Evolutionary conservation across 495 filamentous ascomycete species (phyloP), one percentile per base, ranked within the genome.

Genomic region (Hyaloscypha finlandica): DNA sequence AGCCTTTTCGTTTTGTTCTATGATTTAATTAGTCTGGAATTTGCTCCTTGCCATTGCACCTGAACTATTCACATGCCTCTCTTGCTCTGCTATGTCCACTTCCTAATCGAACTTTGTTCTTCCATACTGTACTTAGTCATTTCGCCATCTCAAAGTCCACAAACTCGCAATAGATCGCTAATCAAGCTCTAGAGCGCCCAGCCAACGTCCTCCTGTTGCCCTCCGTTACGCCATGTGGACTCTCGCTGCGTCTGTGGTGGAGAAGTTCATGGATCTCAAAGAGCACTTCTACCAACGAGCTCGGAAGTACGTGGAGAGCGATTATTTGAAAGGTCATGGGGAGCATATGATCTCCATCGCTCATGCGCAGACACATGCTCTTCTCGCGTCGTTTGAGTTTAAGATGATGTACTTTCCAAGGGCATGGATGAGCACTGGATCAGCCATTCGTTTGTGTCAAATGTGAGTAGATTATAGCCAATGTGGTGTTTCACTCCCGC

Each of bases 391-490:
- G 0, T 97, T 96, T 72, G 95, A 99, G 74, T 98, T 97, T 75
- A 96, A 93, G 77, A 90, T 91, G 84, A 97, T 99, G 91, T 96
- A 92, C 76, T 99, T 99, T 70, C 95, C 95, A 2, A 82, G 96
- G 51, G 96, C 96, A 4, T 99, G 95, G 95, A 84, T 97, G 77
- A 97, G 91, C 64, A 88, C 90, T 11, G 96, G 94, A 19, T 84
- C 91, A 60, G 90, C 88, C 3, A 85, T 88, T 16, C 82, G 95
- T 65, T 76, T 97, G 64, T 83, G 84, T 53, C 86, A 96, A 68
- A 98, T 98, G 96, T 68, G 20, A 66, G 69, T 59, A 53, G 5
- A 9, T 2, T 1, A 42, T 53, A 79, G 70, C 73, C 78, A 45
- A 65, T 51, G 1, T 1, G 12, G 12, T 12, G 6, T 37, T 37